These are phyloP conservation scores for Suillus americanus DNA, from an alignment of 768 basidiomycete genomes.

Conservation along the genomic window DNA sequence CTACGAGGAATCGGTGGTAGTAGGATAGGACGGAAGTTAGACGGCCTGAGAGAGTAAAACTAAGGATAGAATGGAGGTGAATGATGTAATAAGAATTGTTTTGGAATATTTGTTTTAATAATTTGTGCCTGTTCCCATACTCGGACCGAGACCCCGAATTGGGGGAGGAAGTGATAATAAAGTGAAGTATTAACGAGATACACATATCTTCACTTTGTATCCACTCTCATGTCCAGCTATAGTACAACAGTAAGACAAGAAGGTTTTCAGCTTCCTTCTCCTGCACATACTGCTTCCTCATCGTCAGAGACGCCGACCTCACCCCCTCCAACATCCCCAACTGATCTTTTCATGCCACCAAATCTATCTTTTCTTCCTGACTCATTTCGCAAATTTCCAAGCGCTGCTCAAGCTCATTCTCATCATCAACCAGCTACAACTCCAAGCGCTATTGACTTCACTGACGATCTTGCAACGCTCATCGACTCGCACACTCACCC, in stretches of 20 bases:
- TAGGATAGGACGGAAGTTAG: neutral
- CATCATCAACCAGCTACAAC: conserved; percentile 15
- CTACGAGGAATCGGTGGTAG: neutral
- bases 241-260: conserved; percentile 54
- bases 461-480: conserved; percentile 66
- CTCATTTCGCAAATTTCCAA: conserved; percentile 53
- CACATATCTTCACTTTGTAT: neutral
- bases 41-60: neutral
- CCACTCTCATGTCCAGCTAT: conserved; percentile 24
- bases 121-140: conserved; percentile 23
- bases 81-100: conserved; percentile 5
- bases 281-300: conserved; percentile 31
- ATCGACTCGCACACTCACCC: conserved; percentile 37
- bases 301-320: conserved; percentile 21
- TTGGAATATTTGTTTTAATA: neutral
- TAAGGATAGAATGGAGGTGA: neutral
- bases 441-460: conserved; percentile 48
- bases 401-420: conserved; percentile 15
- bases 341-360: conserved; percentile 44
- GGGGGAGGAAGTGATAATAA: conserved; percentile 2
- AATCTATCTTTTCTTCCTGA: conserved; percentile 50
- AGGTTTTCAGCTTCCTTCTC: conserved; percentile 67
- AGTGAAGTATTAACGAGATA: neutral
- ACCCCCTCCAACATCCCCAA: conserved; percentile 27
- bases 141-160: conserved; percentile 32